Evolutionary conservation across 495 filamentous ascomycete genomes (phyloP), one percentile per base, ranked within the genome.

Genomic region (Penicillium antarcticum): DNA sequence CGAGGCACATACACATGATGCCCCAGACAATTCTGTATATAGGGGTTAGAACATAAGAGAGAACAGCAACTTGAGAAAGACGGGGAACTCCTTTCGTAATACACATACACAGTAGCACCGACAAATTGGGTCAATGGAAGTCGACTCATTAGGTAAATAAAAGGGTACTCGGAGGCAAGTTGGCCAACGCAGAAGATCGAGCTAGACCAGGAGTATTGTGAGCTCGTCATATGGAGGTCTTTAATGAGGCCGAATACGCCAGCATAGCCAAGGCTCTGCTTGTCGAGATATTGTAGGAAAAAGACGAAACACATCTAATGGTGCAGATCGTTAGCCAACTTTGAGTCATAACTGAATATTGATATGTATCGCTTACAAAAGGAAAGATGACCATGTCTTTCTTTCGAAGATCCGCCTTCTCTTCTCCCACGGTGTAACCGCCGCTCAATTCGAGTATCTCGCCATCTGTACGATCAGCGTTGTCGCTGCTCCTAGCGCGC

Each of bases 261-360:
- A 2, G 78, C 78, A 61, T 80, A 81, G 37, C 73, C 79, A 11
- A 83, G 58, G 16, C 77, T 80, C n/a, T 78, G 78, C 55, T 81
- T 80, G 55, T 82, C 79, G 32, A 81, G 77, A 37, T 75, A 67
- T 24, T 65, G 58, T 13, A 65, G 24, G 37, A 67, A 67, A 42
- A 67, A 67, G 14, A 67, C 56, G 17, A 60, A 65, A 41, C 64
- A 67, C 58, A 67, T 62, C 64, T 65, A 35, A 26, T 1, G n/a
- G 2, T 9, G 17, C 6, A 31, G 24, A 7, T 21, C 10, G 24
- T 48, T 40, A 48, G 45, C 35, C 3, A 40, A 5, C 32, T 18
- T 29, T 5, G 29, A 16, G 23, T 14, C 24, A 12, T 34, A 5
- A 18, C 29, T 1, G 12, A 0, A 8, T 23, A 16, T 21, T 8